Base-by-base conservation (phyloP, 2,329 filamentous ascomycete genomes). In the Colletotrichum sp. region DNA sequence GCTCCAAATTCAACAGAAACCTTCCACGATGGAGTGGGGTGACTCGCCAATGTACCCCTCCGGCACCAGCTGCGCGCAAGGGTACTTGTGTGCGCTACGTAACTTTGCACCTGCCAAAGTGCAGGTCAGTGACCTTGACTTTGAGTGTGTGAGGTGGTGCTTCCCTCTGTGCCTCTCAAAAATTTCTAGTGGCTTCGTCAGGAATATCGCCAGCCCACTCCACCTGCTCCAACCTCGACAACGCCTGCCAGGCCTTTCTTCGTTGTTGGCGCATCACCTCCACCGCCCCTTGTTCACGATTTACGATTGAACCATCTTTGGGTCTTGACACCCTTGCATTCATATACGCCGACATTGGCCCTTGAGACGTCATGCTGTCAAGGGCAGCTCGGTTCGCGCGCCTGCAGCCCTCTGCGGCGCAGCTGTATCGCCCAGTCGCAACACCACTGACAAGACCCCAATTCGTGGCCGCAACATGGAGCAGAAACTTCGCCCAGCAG, bases 351-450 rank as follows among this genome's bases (percentile, higher is more conserved):
- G 36, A 65, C 73, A 43, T 72, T 63, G 63, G 73, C 63, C 39
- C 36, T 72, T 73, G 57, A 68, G 52, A 77, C 65, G 74, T 59
- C 69, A 80, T 80, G 79, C 71, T 80, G 73, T 80, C 78, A 60
- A 74, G 78, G 69, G 77, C 77, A 72, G 77, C 77, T 65, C 76
- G 75, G 32, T 68, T 79, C 63, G 78, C 76, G 76, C 76, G 78
- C 65, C 72, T 78, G 48, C 72, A 77, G 74, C 76, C 71, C 14
- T 64, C 75, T 55, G 73, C 77, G 55, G 72, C 75, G 55, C 77
- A 74, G 43, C 61, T 78, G 68, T 72, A 77, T 59, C 77, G 78
- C 60, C 69, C 73, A 30, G 73, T 68, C 60, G 75, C 68, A 61
- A 68, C 63, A 59, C 78, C 78, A 39, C 63, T 75, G 39, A 48